Evolutionary conservation across 306 rosid species (phyloP), one percentile per base, ranked within the genome.

Genomic region (Rosa lucieae): DNA sequence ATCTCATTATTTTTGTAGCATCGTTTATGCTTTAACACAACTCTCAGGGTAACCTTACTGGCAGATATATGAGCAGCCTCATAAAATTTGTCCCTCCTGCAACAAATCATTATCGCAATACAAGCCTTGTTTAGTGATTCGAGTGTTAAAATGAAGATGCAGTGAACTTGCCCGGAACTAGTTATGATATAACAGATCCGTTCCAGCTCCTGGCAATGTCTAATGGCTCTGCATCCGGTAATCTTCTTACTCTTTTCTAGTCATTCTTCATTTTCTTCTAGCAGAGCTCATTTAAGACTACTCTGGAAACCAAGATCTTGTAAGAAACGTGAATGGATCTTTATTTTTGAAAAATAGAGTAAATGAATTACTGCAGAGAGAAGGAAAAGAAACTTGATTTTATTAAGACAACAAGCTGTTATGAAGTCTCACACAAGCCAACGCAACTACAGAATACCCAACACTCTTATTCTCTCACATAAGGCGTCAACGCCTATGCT

Each of bases 361-460:
- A 8, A 48, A 14, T 23, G 32, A 23, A 21, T 74, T 56, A 3
- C 29, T 56, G 7, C 51, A 21, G 15, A 7, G 67, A 40, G 51
- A 66, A 13, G 15, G 65, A 66, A 20, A 29, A 10, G 17, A 37
- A 65, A 73, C 17, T 66, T 37, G 69, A 32, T 42, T 62, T 32
- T 42, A 0, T 75, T 20, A 71, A 82, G 82, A 83, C 91, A 84
- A 84, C 84, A 85, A 87, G 92, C 75, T 75, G 87, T 89, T 84
- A 82, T 82, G 23, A 71, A 76, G 61, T 29, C 1, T 29, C 32
- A 80, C 88, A 89, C 86, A 85, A 77, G 82, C 67, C 77, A 86
- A 82, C 73, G 80, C 12, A 48, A 69, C 15, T 13, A 70, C 4
- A 37, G 66, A 74, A 84, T 78, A 77, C 69, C 76, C 37, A 71